Conservation (phyloP, 768 basidiomycete genomes). For the Lyophyllum decastes region DNA sequence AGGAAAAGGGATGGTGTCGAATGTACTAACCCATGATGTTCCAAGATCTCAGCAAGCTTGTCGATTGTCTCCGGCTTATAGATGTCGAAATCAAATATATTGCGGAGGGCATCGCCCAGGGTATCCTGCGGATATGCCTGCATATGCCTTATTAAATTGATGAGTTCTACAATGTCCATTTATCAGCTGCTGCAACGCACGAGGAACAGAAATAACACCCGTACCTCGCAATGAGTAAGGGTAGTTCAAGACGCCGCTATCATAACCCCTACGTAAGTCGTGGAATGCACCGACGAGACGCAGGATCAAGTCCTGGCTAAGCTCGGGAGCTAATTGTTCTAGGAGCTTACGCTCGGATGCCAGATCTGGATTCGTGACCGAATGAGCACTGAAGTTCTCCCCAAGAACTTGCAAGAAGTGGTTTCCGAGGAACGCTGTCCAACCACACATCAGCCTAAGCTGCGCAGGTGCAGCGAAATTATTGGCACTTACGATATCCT, state of each 20-base stretch:
- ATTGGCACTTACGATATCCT: constrained; percentile 61
- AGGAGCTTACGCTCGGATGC: constrained; percentile 63
- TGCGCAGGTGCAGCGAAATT: not conserved
- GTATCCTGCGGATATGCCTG: constrained; percentile 59
- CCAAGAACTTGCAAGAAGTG: constrained; percentile 74
- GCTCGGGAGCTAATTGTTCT: constrained; percentile 60
- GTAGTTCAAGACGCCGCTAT: constrained; percentile 57
- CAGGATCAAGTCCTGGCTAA: constrained; percentile 51
- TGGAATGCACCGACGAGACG: constrained; percentile 67
- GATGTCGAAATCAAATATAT: constrained; percentile 72
- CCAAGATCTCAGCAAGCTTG: constrained; percentile 56
- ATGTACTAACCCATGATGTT: constrained; percentile 54
- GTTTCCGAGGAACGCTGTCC: constrained; percentile 69
- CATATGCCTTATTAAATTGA: constrained; percentile 67
- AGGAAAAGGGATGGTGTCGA: not conserved
- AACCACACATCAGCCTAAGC: not conserved
- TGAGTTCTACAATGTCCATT: constrained; percentile 45
- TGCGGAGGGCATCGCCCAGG: constrained; percentile 58
- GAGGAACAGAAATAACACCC: not conserved
- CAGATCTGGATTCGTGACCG: constrained; percentile 68
- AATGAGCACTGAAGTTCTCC: constrained; percentile 68
- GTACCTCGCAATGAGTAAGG: constrained; percentile 70
- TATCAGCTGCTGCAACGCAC: not conserved
- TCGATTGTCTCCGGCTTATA: constrained; percentile 68
- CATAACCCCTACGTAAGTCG: constrained; percentile 60